These are phyloP conservation scores for Starmerella vaccinii DNA, from an alignment of 805 yeast species.

Conservation along the genomic window DNA sequence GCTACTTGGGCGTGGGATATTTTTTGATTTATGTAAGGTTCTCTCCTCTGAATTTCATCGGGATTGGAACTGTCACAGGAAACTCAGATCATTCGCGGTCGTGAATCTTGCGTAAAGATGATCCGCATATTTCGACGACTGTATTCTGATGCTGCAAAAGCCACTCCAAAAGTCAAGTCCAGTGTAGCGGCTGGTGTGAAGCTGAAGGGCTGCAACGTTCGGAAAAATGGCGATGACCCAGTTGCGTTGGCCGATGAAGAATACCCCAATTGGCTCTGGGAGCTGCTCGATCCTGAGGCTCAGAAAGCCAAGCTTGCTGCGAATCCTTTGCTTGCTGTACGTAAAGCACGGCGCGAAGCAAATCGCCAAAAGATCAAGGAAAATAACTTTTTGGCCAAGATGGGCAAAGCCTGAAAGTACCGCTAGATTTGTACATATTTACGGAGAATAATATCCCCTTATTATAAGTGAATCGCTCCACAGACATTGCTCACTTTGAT, in stretches of 20 bases:
- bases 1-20: neutral
- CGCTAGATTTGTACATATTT: neutral
- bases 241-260: slow-evolving; percentile 79
- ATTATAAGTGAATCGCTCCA: too few species aligned
- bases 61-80: neutral
- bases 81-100: neutral
- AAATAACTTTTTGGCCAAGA: slow-evolving; percentile 63
- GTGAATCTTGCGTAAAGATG: neutral
- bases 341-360: slow-evolving; percentile 55
- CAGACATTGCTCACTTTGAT: neutral
- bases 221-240: slow-evolving; percentile 75
- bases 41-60: neutral
- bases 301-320: slow-evolving; percentile 46
- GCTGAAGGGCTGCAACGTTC: slow-evolving; percentile 63
- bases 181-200: slow-evolving; percentile 37
- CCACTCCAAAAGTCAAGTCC: slow-evolving; percentile 35
- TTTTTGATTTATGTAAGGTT: slow-evolving; percentile 2
- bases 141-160: slow-evolving; percentile 18
- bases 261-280: slow-evolving; percentile 95
- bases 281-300: slow-evolving; percentile 56
- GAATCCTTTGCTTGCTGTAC: slow-evolving; percentile 56
- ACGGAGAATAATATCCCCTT: too few species aligned
- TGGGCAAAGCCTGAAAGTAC: slow-evolving; percentile 27
- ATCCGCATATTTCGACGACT: slow-evolving; percentile 13
- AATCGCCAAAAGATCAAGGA: slow-evolving; percentile 64